phyloP scores from a whole-genome alignment of 345 rosid species.

The Salix arbutifolia region DNA sequence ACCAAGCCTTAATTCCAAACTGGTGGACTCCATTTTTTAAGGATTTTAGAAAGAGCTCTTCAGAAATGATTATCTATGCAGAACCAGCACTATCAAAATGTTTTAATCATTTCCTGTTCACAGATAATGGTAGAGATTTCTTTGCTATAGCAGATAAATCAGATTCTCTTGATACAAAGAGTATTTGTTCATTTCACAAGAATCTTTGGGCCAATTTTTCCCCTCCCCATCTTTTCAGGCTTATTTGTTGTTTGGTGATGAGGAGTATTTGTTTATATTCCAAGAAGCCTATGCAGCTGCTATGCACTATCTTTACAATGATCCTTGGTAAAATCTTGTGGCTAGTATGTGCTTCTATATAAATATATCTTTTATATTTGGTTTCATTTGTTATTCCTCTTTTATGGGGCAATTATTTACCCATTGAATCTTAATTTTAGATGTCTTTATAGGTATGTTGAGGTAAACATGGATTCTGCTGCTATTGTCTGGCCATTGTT shows the following conservation, averaged over 20 bases:
- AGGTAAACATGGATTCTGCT: constrained; percentile 98
- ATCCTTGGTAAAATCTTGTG: constrained; percentile 80
- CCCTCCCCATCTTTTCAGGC: constrained; percentile 53
- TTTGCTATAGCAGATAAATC: background rate
- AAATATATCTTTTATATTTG: constrained; percentile 21
- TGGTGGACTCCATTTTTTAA: background rate
- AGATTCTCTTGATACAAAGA: background rate
- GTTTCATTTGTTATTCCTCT: background rate
- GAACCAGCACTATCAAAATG: too few species aligned
- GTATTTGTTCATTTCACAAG: background rate
- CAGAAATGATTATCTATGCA: too few species aligned
- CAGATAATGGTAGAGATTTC: background rate
- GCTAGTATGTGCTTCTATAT: constrained; percentile 19
- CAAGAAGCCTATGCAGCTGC: constrained; percentile 93
- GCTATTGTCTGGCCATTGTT: constrained; percentile 94
- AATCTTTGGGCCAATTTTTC: background rate
- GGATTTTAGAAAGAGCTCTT: too few species aligned
- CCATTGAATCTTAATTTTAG: background rate
- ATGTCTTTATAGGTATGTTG: constrained; percentile 73
- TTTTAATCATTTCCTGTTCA: too few species aligned
- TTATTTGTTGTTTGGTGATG: constrained; percentile 88
- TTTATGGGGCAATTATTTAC: background rate
- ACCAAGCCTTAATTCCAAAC: background rate
- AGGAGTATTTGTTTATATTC: constrained; percentile 84
- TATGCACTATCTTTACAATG: constrained; percentile 83